phyloP scores from a whole-genome alignment of 306 rosid species.

The Fragaria iinumae region DNA sequence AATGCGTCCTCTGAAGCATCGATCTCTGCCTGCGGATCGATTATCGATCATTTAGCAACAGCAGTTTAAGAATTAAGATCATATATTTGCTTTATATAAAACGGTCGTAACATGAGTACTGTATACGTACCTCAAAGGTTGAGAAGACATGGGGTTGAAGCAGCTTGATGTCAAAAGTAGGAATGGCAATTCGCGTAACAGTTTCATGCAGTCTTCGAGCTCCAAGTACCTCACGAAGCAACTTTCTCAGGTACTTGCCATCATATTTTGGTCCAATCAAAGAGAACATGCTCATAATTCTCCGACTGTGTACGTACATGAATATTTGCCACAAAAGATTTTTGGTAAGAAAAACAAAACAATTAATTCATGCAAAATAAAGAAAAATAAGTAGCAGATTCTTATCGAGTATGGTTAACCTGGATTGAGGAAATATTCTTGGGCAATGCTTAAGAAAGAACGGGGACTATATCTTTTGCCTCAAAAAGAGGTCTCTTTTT shows the following conservation, averaged over 20 bases:
- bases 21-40: conserved; percentile 14
- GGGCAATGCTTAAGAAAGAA: conserved; percentile 29
- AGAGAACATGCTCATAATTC: conserved; percentile 11
- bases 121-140: conserved; percentile 6
- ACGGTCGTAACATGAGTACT: background rate
- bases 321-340: background rate
- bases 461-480: conserved; percentile 32
- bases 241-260: conserved; percentile 26
- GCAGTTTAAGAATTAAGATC: background rate
- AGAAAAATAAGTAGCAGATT: background rate
- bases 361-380: background rate
- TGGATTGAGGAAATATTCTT: conserved; percentile 32
- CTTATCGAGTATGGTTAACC: background rate
- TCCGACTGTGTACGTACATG: conserved; percentile 28
- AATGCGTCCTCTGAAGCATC: conserved; percentile 22
- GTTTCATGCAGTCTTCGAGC: conserved; percentile 27
- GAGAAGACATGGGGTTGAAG: conserved; percentile 14
- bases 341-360: background rate
- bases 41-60: background rate
- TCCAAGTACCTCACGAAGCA: conserved; percentile 7
- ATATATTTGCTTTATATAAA: background rate
- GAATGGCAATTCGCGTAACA: conserved; percentile 26
- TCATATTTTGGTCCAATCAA: conserved; percentile 33
- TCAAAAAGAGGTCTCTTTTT: conserved; percentile 24
- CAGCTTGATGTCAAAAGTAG: conserved; percentile 28